Base-by-base conservation (phyloP, 371 early-diverging fungal species). In the Actinomortierella wolfii region DNA sequence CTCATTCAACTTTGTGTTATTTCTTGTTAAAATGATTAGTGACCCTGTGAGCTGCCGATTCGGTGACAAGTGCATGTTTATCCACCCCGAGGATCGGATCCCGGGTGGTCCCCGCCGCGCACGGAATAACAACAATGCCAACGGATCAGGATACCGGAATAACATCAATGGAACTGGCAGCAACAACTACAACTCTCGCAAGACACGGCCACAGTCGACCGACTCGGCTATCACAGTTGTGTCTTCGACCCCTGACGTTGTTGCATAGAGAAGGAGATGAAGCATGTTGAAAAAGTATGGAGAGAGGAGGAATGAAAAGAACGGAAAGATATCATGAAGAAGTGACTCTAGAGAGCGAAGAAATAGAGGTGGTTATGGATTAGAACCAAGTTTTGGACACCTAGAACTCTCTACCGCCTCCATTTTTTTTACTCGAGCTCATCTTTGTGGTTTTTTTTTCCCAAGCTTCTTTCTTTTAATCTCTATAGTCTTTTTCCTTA, bases 61-160 rank as follows among this genome's bases (percentile, higher is more conserved):
- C 52, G 81, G 80, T 4, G 73, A 81, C 18, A 79, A 78, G 41
- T 83, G 84, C 59, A 78, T 78, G 68, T 83, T 81, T 56, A 75
- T 83, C 34, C 84, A 83, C 60, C 81, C 81, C 18, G 61, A 56
- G 44, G 84, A 83, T 58, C 54, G 53, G 24, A 23, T 41, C 23
- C 49, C 60, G 34, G 34, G 34, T 6, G 34, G 34, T 6, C 34
- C 34, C 11, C 34, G 34, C 15, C 64, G 64, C 18, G 56, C 59
- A 20, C 51, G 56, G 18, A 29, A 53, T 5, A 40, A 41, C 21
- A 40, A 53, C 50, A 42, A 49, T 24, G 49, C 11, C 34, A 34
- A 34, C 34, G 34, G 34, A 34, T 34, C 34, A 11, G 34, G 34
- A 34, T 34, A 34, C 34, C 51, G 56, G 18, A 29, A 53, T 9